phyloP scores from a whole-genome alignment of 306 rosid species.

The Argentina anserina region DNA sequence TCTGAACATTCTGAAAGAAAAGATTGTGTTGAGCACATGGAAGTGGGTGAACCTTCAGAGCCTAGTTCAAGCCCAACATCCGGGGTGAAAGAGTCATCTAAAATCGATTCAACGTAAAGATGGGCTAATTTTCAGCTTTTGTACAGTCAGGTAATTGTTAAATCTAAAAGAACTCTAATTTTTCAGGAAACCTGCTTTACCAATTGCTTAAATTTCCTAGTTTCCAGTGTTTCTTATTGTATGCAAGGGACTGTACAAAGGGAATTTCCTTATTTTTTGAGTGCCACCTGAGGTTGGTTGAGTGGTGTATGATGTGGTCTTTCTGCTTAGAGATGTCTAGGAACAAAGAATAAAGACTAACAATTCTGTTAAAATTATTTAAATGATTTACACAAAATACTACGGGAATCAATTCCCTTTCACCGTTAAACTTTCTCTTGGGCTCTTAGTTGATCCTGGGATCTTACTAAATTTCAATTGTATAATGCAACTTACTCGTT shows the following conservation, averaged over 20 bases:
- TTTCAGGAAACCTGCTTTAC: constrained; percentile 41
- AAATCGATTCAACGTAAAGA: constrained; percentile 42
- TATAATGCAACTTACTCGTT: neutral
- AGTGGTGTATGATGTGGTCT: constrained; percentile 38
- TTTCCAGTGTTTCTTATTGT: constrained; percentile 38
- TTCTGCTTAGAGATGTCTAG: constrained; percentile 43
- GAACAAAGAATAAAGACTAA: constrained; percentile 36
- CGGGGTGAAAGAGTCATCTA: constrained; percentile 43
- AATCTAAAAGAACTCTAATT: constrained; percentile 44
- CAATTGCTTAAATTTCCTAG: constrained; percentile 38
- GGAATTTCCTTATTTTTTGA: constrained; percentile 53
- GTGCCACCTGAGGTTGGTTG: constrained; percentile 44
- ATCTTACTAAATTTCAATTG: constrained; percentile 9
- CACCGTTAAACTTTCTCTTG: constrained; percentile 24
- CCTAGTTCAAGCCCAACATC: constrained; percentile 33
- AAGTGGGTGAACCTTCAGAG: constrained; percentile 41
- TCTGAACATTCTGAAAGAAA: constrained; percentile 30
- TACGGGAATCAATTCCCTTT: constrained; percentile 35
- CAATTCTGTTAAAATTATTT: constrained; percentile 39
- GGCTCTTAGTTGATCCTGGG: constrained; percentile 26
- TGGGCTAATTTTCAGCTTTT: constrained; percentile 47
- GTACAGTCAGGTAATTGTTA: constrained; percentile 83
- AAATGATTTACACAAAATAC: constrained; percentile 39
- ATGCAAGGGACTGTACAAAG: constrained; percentile 54
- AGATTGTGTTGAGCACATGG: constrained; percentile 33